Evolutionary conservation across 2,329 filamentous ascomycete genomes (phyloP).

Genomic region (Colletotrichum endophyticum): DNA sequence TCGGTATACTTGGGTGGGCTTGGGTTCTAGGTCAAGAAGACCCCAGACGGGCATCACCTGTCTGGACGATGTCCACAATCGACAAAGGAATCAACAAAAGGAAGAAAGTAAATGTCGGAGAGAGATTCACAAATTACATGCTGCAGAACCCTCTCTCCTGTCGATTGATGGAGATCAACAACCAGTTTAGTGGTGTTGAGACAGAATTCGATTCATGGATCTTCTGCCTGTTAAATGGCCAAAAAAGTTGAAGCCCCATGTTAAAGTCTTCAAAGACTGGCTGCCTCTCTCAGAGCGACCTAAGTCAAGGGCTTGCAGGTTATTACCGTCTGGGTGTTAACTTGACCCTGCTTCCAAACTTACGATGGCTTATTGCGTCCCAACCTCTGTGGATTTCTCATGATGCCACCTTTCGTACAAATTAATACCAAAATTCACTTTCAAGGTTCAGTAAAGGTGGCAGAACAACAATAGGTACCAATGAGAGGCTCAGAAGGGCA

Average conservation of each 20-base stretch:
- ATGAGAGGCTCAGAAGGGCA: background rate
- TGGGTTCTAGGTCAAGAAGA: no score
- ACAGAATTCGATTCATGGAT: background rate
- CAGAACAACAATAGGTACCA: background rate
- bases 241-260: no score
- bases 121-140: background rate
- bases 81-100: background rate
- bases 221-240: background rate
- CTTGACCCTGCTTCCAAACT: background rate
- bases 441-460: background rate
- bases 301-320: no score
- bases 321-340: no score
- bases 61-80: background rate
- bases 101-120: background rate
- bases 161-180: background rate
- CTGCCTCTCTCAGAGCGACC: no score
- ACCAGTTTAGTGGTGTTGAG: background rate
- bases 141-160: background rate
- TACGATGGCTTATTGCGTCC: background rate
- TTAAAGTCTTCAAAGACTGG: no score
- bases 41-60: background rate
- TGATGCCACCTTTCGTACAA: fast-evolving
- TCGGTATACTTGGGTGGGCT: no score
- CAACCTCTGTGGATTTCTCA: background rate
- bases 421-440: fast-evolving